A percentile compares a stretch with the other conserved stretches of the same genome.
phyloP scores from a whole-genome alignment of 2,329 filamentous ascomycete species.

The Knoxdaviesia proteae region DNA sequence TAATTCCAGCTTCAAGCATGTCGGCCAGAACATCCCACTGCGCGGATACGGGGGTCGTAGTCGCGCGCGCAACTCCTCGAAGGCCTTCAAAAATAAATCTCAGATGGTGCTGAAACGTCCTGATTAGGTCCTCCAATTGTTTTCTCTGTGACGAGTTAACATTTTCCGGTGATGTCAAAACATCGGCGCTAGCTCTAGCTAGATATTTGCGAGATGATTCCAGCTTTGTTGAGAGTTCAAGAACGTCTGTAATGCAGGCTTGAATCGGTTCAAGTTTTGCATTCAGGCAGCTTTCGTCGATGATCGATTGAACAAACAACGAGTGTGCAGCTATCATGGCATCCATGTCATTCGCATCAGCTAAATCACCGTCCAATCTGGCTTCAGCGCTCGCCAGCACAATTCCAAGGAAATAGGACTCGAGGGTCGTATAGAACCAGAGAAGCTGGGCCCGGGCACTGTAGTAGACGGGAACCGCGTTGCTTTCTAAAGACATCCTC shows the following conservation, averaged over 20 bases:
- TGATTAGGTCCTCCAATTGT: too few species aligned
- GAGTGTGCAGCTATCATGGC: conserved; percentile 56
- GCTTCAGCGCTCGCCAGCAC: conserved; percentile 40
- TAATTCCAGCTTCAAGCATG: conserved; percentile 34
- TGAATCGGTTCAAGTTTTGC: conserved; percentile 48
- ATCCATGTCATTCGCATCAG: conserved; percentile 51
- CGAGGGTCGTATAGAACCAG: conserved; percentile 58
- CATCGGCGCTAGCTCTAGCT: too few species aligned
- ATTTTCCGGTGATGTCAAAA: too few species aligned
- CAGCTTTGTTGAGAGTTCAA: conserved; percentile 55
- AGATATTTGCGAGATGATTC: conserved; percentile 16
- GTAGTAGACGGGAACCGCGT: conserved; percentile 30
- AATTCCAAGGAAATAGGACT: conserved; percentile 55
- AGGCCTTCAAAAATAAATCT: conserved; percentile 54
- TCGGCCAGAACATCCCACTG: conserved; percentile 71
- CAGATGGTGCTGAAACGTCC: conserved; percentile 42
- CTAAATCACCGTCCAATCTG: conserved; percentile 33
- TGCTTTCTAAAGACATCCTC: conserved; percentile 1
- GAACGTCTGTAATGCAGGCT: conserved; percentile 49
- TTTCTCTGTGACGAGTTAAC: too few species aligned
- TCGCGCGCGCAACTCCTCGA: conserved; percentile 53
- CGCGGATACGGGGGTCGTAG: conserved; percentile 34
- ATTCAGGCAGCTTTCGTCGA: conserved; percentile 50
- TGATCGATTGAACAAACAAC: conserved; percentile 37
- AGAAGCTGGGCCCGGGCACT: conserved; percentile 46